A percentile compares a stretch with the other conserved stretches of the same genome.
These are phyloP conservation scores for Saturnispora hagleri DNA, from an alignment of 805 yeast species.

Conservation along the genomic window DNA sequence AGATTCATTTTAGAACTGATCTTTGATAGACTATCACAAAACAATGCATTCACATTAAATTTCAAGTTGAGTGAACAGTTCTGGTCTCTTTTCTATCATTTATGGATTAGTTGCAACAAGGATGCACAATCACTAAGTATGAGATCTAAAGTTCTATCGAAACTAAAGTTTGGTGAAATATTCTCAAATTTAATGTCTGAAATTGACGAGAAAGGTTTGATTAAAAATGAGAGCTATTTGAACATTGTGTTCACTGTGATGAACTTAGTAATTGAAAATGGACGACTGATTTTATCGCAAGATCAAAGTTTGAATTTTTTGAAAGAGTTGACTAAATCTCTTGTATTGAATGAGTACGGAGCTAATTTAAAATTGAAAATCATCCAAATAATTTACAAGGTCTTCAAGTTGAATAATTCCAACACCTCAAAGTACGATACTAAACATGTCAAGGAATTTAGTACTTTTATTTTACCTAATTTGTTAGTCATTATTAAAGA, in stretches of 20 bases:
- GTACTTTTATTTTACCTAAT: conserved; percentile 19
- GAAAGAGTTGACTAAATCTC: conserved; percentile 10
- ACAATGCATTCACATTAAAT: conserved; percentile 21
- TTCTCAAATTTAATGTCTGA: conserved; percentile 20
- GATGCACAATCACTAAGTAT: conserved; percentile 18
- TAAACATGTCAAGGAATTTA: conserved; percentile 21
- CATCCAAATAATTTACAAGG: conserved; percentile 5
- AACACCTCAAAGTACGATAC: conserved; percentile 18
- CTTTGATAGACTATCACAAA: conserved; percentile 50
- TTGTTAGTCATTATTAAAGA: conserved; percentile 11
- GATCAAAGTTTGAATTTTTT: conserved; percentile 22
- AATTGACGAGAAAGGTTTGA: conserved; percentile 15
- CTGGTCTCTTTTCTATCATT: conserved; percentile 42
- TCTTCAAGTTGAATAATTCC: conserved; percentile 21
- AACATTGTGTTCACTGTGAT: conserved; percentile 13
- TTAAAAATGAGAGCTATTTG: conserved; percentile 18
- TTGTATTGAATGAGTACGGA: conserved; percentile 3
- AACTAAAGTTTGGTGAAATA: conserved; percentile 34
- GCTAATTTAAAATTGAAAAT: conserved; percentile 1
- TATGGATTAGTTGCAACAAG: conserved; percentile 19
- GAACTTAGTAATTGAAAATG: conserved; percentile 12
- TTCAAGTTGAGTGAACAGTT: conserved; percentile 36
- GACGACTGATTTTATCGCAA: conserved; percentile 15
- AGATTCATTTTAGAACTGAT: conserved; percentile 50
- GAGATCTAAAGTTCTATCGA: conserved; percentile 35